Conservation (phyloP, 257 asterid genomes). For the Nicotiana tabacum region DNA sequence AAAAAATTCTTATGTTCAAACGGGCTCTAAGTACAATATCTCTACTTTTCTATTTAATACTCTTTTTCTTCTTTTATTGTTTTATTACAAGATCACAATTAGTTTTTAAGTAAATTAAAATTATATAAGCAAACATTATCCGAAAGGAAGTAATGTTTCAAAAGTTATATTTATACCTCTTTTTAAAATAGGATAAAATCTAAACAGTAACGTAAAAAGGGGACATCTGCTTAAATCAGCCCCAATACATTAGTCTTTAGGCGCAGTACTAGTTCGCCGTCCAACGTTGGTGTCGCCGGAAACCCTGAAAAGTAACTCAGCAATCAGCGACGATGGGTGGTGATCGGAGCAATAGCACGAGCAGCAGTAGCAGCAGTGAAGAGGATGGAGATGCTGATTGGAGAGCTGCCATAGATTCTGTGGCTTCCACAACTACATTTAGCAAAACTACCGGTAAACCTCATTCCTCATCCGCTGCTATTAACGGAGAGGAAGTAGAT, state of each 20-base stretch:
- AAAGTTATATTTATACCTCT: too few species aligned
- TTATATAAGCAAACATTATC: too few species aligned
- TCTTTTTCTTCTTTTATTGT: too few species aligned
- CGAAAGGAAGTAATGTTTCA: too few species aligned
- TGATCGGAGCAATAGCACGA: conserved; percentile 15
- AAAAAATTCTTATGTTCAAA: too few species aligned
- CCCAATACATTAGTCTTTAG: background rate
- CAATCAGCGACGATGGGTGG: conserved; percentile 33
- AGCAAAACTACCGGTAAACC: conserved; percentile 3
- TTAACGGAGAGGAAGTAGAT: conserved; percentile 21
- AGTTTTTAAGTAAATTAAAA: too few species aligned
- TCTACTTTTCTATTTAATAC: too few species aligned
- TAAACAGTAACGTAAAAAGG: too few species aligned
- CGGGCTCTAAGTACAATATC: too few species aligned
- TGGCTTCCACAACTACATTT: conserved; percentile 34
- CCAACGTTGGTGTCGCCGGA: background rate
- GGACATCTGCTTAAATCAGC: too few species aligned
- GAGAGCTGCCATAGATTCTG: conserved; percentile 81
- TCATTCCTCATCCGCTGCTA: conserved; percentile 4
- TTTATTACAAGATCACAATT: too few species aligned
- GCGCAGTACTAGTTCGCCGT: background rate
- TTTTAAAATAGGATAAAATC: too few species aligned
- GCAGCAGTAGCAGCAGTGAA: conserved; percentile 51
- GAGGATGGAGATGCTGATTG: conserved; percentile 85
- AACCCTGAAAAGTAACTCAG: background rate